These are phyloP conservation scores for Talaromyces liani DNA, from an alignment of 495 filamentous ascomycete genomes.

Conservation along the genomic window DNA sequence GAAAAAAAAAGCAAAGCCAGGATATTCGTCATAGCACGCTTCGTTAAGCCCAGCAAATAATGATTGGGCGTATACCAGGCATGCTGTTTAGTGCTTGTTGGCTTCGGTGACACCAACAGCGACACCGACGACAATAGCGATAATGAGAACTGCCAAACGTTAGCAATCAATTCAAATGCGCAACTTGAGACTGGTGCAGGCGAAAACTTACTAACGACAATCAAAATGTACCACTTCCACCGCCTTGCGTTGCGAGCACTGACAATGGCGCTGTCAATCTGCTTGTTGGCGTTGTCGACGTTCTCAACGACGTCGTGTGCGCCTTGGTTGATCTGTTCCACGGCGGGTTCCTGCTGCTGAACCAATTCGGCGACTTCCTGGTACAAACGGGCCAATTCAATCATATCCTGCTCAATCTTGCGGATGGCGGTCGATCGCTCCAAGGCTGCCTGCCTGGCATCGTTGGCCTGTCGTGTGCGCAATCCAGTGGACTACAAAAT, in stretches of 20 bases:
- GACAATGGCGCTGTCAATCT: constrained; percentile 68
- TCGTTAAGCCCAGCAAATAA: not conserved
- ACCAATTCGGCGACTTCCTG: constrained; percentile 77
- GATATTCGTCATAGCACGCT: not conserved
- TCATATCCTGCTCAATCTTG: constrained; percentile 82
- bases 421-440: constrained; percentile 83
- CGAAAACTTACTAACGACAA: constrained; percentile 62
- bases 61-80: not conserved
- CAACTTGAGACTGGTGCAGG: not conserved
- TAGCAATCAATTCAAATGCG: not conserved
- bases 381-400: constrained; percentile 77
- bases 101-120: constrained; percentile 39
- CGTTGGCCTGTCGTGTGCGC: constrained; percentile 72
- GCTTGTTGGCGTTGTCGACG: constrained; percentile 69
- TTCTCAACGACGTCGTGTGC: constrained; percentile 72
- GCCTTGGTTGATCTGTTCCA: constrained; percentile 73
- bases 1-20: not conserved
- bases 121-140: constrained; percentile 42
- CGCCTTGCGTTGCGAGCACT: constrained; percentile 73
- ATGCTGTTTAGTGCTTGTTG: constrained; percentile 15
- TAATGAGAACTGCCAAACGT: constrained; percentile 36
- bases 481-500: constrained; percentile 51
- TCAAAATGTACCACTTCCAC: constrained; percentile 98
- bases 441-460: constrained; percentile 66
- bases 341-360: constrained; percentile 69